Evolutionary conservation across 2,329 filamentous ascomycete species (phyloP).

Genomic region (Penicillium sp.): DNA sequence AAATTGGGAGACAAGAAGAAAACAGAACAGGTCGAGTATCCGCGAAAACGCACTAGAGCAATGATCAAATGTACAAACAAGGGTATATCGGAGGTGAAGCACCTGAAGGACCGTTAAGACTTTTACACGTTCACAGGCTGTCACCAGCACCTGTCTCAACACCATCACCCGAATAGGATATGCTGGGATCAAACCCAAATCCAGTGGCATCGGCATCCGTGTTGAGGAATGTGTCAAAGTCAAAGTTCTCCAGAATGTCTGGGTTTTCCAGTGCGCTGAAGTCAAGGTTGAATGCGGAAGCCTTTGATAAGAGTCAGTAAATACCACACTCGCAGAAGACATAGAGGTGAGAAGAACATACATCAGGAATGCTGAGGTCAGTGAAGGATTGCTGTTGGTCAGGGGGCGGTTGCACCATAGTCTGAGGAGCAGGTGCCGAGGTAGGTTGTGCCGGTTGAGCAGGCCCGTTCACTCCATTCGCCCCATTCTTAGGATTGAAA

Average conservation of each 20-base stretch:
- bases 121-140: constrained; percentile 36
- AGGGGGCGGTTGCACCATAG: constrained; percentile 35
- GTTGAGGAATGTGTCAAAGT: constrained; percentile 66
- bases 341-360: constrained; percentile 23
- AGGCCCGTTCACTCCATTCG: constrained; percentile 38
- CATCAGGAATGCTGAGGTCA: constrained; percentile 38
- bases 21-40: constrained; percentile 18
- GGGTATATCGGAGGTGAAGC: constrained; percentile 38
- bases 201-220: constrained; percentile 47
- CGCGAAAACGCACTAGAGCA: constrained; percentile 24
- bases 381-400: constrained; percentile 35
- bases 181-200: constrained; percentile 44
- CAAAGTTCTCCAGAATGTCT: constrained; percentile 55
- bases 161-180: constrained; percentile 39
- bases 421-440: constrained; percentile 35
- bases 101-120: constrained; percentile 34
- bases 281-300: constrained; percentile 39
- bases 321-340: neutral
- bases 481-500: constrained; percentile 41
- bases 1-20: constrained; percentile 25
- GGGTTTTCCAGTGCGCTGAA: constrained; percentile 47
- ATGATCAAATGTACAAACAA: constrained; percentile 39
- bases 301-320: constrained; percentile 18
- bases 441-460: constrained; percentile 34
- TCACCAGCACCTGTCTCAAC: constrained; percentile 44